These are phyloP conservation scores for Kalmanozyma brasiliensis DNA, from an alignment of 1,284 basidiomycete species.

Conservation along the genomic window DNA sequence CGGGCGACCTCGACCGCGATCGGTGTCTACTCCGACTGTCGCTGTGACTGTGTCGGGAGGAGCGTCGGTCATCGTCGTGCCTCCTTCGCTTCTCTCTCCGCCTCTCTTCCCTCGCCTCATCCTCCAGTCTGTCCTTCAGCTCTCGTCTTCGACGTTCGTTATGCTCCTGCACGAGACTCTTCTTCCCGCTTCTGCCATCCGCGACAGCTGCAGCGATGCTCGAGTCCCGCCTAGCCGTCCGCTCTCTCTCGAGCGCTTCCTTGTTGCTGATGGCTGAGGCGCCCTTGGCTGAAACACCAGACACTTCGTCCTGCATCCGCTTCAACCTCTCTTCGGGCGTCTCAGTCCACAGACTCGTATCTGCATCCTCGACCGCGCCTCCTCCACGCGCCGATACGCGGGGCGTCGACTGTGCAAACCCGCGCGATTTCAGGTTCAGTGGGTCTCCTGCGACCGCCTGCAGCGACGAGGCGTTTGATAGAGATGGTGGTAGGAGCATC, in stretches of 20 bases:
- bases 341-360: conserved; percentile 58
- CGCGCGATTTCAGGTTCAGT: conserved; percentile 50
- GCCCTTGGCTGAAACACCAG: conserved; percentile 19
- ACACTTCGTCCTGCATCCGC: conserved; percentile 44
- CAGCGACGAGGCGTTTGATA: conserved; percentile 34
- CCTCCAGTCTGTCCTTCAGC: conserved; percentile 17
- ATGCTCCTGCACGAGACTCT: conserved; percentile 35
- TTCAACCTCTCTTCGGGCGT: conserved; percentile 50
- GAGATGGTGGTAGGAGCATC: conserved; percentile 51
- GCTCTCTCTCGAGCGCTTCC: conserved; percentile 24
- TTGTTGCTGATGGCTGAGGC: background rate
- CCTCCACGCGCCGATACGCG: conserved; percentile 38
- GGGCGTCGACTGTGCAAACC: conserved; percentile 53
- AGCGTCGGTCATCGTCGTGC: conserved; percentile 8
- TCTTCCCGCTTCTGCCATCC: conserved; percentile 10
- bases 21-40: conserved; percentile 10
- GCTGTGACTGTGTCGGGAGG: conserved; percentile 9
- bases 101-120: conserved; percentile 18
- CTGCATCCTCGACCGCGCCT: conserved; percentile 18
- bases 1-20: conserved; percentile 21
- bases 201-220: conserved; percentile 25
- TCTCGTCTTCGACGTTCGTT: conserved; percentile 27
- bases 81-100: conserved; percentile 19
- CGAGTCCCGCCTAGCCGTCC: conserved; percentile 21
- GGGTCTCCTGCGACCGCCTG: conserved; percentile 39